Percentiles rank a stretch among this genome's conserved stretches.
Evolutionary conservation across 2,329 filamentous ascomycete genomes (phyloP).

Genomic region (Colletotrichum gigasporum): DNA sequence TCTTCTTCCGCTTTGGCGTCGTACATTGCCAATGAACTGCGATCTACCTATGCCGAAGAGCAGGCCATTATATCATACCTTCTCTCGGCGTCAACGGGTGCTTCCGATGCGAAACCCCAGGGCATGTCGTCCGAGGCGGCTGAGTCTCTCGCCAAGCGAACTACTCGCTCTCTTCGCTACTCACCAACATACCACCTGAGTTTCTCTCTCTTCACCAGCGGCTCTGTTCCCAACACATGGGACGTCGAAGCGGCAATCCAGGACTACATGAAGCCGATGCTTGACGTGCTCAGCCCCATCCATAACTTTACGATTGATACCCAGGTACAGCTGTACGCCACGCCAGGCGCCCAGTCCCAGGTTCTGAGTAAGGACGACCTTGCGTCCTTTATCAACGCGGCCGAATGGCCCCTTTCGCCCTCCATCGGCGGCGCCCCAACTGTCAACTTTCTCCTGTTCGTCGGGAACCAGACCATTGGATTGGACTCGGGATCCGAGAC

Average conservation of each 20-base stretch:
- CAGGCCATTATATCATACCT: slow-evolving; percentile 85
- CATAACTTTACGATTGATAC: slow-evolving; percentile 97
- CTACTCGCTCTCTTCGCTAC: slow-evolving; percentile 88
- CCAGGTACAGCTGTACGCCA: slow-evolving; percentile 94
- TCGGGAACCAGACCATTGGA: slow-evolving; percentile 79
- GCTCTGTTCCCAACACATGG: slow-evolving; percentile 84
- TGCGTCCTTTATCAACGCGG: slow-evolving; percentile 95
- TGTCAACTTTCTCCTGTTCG: slow-evolving; percentile 94
- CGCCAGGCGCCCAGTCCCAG: slow-evolving; percentile 68
- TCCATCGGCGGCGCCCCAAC: slow-evolving; percentile 94
- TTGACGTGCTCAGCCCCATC: slow-evolving; percentile 81
- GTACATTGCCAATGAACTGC: slow-evolving; percentile 82
- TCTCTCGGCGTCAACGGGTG: slow-evolving; percentile 67
- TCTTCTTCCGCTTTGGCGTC: slow-evolving; percentile 78
- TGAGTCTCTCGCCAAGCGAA: slow-evolving; percentile 72
- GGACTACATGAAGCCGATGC: slow-evolving; percentile 82
- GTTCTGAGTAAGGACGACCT: slow-evolving; percentile 85
- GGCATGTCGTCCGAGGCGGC: slow-evolving; percentile 60
- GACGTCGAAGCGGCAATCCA: slow-evolving; percentile 85
- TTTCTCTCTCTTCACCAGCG: slow-evolving; percentile 91
- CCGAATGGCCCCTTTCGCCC: slow-evolving; percentile 95
- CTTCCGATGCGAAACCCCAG: slow-evolving; percentile 55
- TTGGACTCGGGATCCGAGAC: slow-evolving; percentile 54
- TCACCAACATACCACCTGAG: slow-evolving; percentile 94
- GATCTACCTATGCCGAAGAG: slow-evolving; percentile 85